phyloP scores from a whole-genome alignment of 2,329 filamentous ascomycete species.

The Trichoderma oligosporum region DNA sequence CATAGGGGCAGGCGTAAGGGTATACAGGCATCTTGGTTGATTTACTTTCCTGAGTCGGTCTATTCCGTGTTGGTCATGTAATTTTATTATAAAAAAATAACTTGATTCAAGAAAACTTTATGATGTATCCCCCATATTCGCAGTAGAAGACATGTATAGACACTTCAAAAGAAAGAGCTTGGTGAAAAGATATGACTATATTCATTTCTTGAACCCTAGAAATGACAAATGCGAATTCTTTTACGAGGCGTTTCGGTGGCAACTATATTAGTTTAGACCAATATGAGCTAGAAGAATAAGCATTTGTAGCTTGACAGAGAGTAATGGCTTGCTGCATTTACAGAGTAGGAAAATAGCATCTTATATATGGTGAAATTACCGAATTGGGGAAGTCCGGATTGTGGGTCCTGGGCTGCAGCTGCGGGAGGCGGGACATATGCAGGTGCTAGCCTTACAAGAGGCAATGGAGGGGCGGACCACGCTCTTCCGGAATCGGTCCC shows the following conservation, averaged over 20 bases:
- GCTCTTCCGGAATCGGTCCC: slow-evolving; percentile 19
- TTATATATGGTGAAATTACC: slow-evolving; percentile 9
- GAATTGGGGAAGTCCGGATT: slow-evolving; percentile 25
- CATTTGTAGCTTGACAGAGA: too few species aligned
- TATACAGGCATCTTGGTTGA: neutral
- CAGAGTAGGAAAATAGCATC: neutral
- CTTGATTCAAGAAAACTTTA: too few species aligned
- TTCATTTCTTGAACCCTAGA: too few species aligned
- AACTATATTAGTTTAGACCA: neutral
- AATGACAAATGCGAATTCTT: neutral
- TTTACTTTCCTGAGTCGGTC: neutral
- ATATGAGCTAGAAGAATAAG: too few species aligned
- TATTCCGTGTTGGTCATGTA: neutral
- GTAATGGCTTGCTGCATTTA: too few species aligned
- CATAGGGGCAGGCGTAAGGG: slow-evolving; percentile 3
- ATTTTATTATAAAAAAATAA: neutral
- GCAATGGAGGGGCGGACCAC: slow-evolving; percentile 17
- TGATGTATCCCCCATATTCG: too few species aligned
- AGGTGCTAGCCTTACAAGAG: slow-evolving; percentile 15
- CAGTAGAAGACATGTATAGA: too few species aligned
- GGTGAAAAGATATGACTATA: too few species aligned
- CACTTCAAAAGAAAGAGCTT: too few species aligned
- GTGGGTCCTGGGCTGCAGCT: slow-evolving; percentile 19
- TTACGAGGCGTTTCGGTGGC: slow-evolving; percentile 2
- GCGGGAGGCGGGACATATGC: slow-evolving; percentile 21